These are phyloP conservation scores for Saturnispora galanensis DNA, from an alignment of 805 yeast genomes.

Conservation along the genomic window DNA sequence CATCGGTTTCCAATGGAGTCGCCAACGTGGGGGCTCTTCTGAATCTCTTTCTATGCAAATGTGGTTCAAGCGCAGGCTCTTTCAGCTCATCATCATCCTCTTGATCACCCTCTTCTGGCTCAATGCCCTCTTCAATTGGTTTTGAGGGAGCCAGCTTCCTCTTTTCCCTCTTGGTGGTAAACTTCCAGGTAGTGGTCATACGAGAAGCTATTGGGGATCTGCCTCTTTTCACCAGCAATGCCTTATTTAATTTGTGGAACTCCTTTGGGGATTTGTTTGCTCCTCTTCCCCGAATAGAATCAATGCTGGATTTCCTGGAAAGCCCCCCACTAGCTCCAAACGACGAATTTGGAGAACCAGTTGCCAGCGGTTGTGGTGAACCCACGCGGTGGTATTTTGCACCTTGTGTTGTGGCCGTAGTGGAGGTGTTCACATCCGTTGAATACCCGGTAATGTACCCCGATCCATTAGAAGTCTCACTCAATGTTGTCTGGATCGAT, in stretches of 20 bases:
- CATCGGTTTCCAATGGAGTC: slow-evolving; percentile 13
- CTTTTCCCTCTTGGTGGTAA: slow-evolving; percentile 32
- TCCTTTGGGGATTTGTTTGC: slow-evolving; percentile 5
- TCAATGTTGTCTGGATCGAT: slow-evolving; percentile 38
- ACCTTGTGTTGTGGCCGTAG: not conserved
- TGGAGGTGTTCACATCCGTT: slow-evolving; percentile 19
- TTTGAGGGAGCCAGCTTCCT: slow-evolving; percentile 19
- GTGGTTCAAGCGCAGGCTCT: slow-evolving; percentile 1
- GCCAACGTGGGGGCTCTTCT: slow-evolving; percentile 10
- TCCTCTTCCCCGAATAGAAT: slow-evolving; percentile 24
- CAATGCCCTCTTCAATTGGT: slow-evolving; percentile 6
- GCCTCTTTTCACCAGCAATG: slow-evolving; percentile 20
- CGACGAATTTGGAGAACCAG: slow-evolving; percentile 28
- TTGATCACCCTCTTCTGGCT: not conserved
- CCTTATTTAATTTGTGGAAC: not conserved
- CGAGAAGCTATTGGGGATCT: slow-evolving; percentile 25
- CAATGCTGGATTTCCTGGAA: slow-evolving; percentile 10
- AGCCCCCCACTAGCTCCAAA: slow-evolving; percentile 13
- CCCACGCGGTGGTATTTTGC: not conserved
- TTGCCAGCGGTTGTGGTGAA: slow-evolving; percentile 7
- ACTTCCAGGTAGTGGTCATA: slow-evolving; percentile 24
- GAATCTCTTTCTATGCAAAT: slow-evolving; percentile 8
- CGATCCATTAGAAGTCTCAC: slow-evolving; percentile 42
- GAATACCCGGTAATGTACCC: slow-evolving; percentile 30
- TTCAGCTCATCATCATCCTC: not conserved